Evolutionary conservation across 2,329 filamentous ascomycete genomes (phyloP), one percentile per base, ranked within the genome.

Genomic region (Xylaria polymorpha): DNA sequence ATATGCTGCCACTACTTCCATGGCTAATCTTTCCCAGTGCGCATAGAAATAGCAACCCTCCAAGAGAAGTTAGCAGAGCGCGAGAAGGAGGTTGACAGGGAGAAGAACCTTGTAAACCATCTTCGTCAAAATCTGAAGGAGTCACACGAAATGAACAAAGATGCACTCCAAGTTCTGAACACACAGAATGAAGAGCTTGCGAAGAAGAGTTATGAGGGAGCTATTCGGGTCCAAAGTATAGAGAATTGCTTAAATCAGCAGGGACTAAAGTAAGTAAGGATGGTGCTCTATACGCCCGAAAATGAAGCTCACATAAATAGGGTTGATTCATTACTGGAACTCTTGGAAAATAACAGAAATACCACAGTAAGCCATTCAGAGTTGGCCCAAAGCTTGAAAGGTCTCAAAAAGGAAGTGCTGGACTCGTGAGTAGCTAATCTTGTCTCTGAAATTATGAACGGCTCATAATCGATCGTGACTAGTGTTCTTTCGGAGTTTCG

Each of bases 101-200:
- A 76, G 61, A 72, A 67, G 41, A 63, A 74, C 9, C 64, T 66
- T 25, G 44, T 63, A 14, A 57, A 67, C 3, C 61, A 72, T 53
- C 73, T 77, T 35, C 69, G 61, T 18, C 66, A 66, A 29, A 73
- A 76, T 61, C 69, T 78, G 2, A 39, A 56, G 3, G 67, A 72
- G 25, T 72, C 69, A 9, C 70, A 72, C 1, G 65, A 67, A 51
- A 29, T 73, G 14, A 74, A 74, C 58, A 66, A 61, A 32, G 35
- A 71, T 55, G 71, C 64, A 2, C 44, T 77, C 25, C 66, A 72
- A 48, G 72, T 69, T n/a, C 32, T 76, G 3, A 46, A 35, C 25
- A 37, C 22, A 9, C 74, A 75, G 43, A 74, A 74, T 32, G 51
- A 61, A 48, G 69, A 76, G 53, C 53, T 77, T 8, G 43, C 73